phyloP scores from a whole-genome alignment of 163 green algal genomes.

The Prototheca wickerhamii region DNA sequence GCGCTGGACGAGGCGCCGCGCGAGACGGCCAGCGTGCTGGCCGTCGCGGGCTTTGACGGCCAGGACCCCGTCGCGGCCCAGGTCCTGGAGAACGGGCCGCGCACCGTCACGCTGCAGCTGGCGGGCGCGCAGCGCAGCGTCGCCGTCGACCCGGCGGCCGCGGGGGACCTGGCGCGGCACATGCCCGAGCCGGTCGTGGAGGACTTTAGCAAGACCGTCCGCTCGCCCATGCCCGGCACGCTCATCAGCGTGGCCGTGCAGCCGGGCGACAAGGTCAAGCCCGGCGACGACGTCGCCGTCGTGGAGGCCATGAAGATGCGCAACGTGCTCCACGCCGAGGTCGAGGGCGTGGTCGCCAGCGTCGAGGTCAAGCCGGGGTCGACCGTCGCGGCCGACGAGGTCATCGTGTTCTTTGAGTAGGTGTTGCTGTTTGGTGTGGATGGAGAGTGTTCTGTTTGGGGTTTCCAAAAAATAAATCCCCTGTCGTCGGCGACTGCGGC shows the following conservation, averaged over 20 bases:
- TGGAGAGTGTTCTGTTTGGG: background rate
- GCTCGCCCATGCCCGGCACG: constrained; percentile 41
- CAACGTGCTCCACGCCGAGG: constrained; percentile 29
- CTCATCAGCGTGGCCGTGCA: constrained; percentile 26
- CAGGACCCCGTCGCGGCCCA: constrained; percentile 3
- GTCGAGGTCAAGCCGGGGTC: constrained; percentile 24
- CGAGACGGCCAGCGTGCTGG: constrained; percentile 3
- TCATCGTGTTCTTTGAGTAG: constrained; percentile 39
- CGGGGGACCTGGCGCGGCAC: background rate
- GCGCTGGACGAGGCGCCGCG: background rate
- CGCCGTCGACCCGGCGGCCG: constrained; percentile 7
- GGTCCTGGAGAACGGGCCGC: constrained; percentile 7
- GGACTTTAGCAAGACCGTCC: constrained; percentile 15
- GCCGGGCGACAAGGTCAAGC: constrained; percentile 20
- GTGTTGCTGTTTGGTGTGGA: background rate
- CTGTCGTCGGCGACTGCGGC: too few relatives aligned
- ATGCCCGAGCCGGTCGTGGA: constrained; percentile 9
- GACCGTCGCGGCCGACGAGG: constrained; percentile 32
- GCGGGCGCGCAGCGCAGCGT: constrained; percentile 21
- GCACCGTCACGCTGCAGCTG: constrained; percentile 16
- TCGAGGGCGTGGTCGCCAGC: constrained; percentile 19
- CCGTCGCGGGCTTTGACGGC: constrained; percentile 35
- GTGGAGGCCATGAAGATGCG: constrained; percentile 58
- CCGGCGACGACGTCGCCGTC: constrained; percentile 42
- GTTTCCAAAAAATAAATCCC: too few relatives aligned